phyloP scores from a whole-genome alignment of 1,284 basidiomycete genomes.

The Cryptococcus sp. region DNA sequence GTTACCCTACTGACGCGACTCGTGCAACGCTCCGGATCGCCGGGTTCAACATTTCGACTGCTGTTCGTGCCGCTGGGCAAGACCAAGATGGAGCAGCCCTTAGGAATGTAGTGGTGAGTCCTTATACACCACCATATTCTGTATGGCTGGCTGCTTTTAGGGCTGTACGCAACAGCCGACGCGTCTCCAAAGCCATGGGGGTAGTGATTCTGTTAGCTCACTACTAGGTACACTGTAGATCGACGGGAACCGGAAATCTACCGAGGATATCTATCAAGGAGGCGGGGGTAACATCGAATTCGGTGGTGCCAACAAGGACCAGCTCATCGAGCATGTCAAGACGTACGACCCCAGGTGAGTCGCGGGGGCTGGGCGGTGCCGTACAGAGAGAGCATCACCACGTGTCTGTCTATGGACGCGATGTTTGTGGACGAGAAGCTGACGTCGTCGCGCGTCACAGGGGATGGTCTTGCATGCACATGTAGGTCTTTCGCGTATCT shows the following conservation, averaged over 20 bases:
- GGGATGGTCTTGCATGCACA: slow-evolving; percentile 43
- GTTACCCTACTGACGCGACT: slow-evolving; percentile 61
- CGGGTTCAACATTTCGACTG: slow-evolving; percentile 60
- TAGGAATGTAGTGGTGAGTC: slow-evolving; percentile 64
- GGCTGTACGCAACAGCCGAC: neutral
- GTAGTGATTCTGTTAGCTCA: neutral
- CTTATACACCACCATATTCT: neutral
- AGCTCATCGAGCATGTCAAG: slow-evolving; percentile 41
- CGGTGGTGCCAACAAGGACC: slow-evolving; percentile 45
- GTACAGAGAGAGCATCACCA: no score
- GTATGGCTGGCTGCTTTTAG: neutral
- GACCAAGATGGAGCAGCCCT: slow-evolving; percentile 61
- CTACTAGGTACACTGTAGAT: slow-evolving; percentile 28
- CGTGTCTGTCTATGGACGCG: neutral
- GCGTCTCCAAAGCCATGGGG: neutral
- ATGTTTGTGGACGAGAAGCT: neutral
- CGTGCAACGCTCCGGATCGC: slow-evolving; percentile 59
- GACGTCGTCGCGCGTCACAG: slow-evolving; percentile 13
- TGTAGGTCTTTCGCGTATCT: slow-evolving; percentile 20
- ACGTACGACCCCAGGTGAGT: slow-evolving; percentile 40
- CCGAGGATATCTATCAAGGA: slow-evolving; percentile 31
- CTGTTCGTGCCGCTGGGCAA: slow-evolving; percentile 62
- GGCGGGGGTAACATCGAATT: slow-evolving; percentile 47
- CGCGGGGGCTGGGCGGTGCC: neutral
- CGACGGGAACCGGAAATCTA: slow-evolving; percentile 42